A percentile compares a stretch with the other conserved stretches of the same genome.
phyloP scores from a whole-genome alignment of 116 monocot genomes.

The Iris pallida region DNA sequence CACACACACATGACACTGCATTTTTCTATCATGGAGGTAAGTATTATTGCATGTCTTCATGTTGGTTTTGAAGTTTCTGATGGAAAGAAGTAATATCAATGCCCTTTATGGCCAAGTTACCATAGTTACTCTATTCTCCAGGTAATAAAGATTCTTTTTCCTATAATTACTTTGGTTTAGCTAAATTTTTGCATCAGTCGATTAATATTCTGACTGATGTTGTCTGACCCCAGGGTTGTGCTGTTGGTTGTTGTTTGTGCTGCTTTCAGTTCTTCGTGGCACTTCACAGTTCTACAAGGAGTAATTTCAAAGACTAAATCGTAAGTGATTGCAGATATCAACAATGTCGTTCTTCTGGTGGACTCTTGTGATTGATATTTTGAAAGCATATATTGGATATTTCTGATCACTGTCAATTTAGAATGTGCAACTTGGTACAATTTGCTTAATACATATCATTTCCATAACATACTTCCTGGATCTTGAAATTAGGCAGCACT shows the following conservation, averaged over 20 bases:
- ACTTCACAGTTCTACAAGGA: slow-evolving; percentile 83
- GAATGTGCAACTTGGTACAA: no score
- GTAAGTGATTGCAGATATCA: slow-evolving; percentile 33
- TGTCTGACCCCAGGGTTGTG: slow-evolving; percentile 59
- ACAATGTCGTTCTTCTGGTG: no score
- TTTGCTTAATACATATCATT: no score
- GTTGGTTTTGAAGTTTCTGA: slow-evolving; percentile 90
- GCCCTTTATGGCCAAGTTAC: slow-evolving; percentile 96
- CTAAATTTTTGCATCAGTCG: not conserved
- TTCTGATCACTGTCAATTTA: no score
- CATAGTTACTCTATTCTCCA: slow-evolving; percentile 88
- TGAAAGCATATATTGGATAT: no score
- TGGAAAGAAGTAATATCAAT: slow-evolving; percentile 87
- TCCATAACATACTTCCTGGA: no score
- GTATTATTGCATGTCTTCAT: not conserved
- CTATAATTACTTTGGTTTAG: not conserved
- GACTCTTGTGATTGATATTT: no score
- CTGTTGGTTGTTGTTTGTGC: slow-evolving; percentile 95
- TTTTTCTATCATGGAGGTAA: no score
- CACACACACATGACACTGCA: no score
- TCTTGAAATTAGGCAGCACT: no score
- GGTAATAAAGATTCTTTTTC: slow-evolving; percentile 28
- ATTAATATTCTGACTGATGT: not conserved
- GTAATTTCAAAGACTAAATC: slow-evolving; percentile 83
- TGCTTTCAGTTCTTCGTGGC: slow-evolving; percentile 91